Conservation (phyloP, 2,329 filamentous ascomycete genomes). For the Colletotrichum siamense region DNA sequence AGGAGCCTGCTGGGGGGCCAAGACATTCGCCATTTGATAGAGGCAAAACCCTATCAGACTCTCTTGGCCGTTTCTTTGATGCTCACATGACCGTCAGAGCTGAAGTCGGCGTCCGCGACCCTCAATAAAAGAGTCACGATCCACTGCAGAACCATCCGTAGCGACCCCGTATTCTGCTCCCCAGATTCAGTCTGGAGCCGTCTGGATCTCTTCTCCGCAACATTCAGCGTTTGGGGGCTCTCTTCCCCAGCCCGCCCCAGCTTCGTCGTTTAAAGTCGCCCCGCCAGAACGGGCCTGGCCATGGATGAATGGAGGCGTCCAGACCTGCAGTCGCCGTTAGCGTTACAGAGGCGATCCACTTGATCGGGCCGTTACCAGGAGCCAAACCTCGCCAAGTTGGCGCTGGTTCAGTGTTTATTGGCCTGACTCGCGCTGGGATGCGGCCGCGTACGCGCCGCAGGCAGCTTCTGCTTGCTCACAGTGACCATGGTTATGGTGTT, state of each 20-base stretch:
- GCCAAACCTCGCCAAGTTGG: not conserved
- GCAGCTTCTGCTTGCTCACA: not conserved
- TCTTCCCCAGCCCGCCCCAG: not conserved
- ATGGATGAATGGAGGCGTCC: not conserved
- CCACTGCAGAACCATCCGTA: not conserved
- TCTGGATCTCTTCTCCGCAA: not conserved
- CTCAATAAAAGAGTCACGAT: not conserved
- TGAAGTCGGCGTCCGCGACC: not conserved
- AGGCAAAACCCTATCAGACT: not conserved
- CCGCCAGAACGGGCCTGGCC: not conserved
- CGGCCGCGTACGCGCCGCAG: not conserved
- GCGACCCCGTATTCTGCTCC: not conserved
- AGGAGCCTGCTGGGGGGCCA: not conserved
- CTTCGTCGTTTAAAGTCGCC: not conserved
- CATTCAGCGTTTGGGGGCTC: not conserved
- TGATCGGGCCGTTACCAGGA: conserved; percentile 4
- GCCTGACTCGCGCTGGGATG: conserved; percentile 2
- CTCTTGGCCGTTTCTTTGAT: not conserved
- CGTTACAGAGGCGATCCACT: not conserved
- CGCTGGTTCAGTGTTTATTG: not conserved
- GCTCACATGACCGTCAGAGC: not conserved
- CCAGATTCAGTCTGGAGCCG: not conserved
- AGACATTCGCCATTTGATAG: not conserved
- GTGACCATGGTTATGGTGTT: not conserved
- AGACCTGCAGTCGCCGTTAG: not conserved